Conservation (phyloP, 2,329 filamentous ascomycete species). For the Aspergillus melleus region DNA sequence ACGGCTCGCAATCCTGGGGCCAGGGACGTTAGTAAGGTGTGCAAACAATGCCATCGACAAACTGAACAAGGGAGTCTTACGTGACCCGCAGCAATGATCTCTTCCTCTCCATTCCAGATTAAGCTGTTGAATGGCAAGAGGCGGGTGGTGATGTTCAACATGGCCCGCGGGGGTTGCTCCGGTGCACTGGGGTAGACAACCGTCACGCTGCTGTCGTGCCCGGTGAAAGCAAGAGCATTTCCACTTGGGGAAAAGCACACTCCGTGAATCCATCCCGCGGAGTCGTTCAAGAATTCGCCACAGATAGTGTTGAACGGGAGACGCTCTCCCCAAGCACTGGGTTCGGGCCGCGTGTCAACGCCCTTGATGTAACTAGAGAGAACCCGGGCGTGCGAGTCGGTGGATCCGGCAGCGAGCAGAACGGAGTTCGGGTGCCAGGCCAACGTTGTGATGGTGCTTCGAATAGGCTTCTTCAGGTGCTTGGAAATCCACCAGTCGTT, state of each 20-base stretch:
- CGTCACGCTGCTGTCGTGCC: constrained; percentile 94
- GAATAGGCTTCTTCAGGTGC: constrained; percentile 98
- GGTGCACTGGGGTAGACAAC: constrained; percentile 91
- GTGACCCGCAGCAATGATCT: constrained; percentile 94
- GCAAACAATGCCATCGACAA: neutral
- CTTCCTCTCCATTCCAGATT: constrained; percentile 86
- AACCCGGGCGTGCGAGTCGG: constrained; percentile 92
- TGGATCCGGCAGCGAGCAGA: constrained; percentile 90
- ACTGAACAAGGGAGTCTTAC: constrained; percentile 42
- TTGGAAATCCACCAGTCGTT: constrained; percentile 99
- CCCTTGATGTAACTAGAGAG: constrained; percentile 97
- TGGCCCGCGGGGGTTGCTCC: constrained; percentile 85
- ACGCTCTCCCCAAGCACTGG: constrained; percentile 89
- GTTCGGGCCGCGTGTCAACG: constrained; percentile 79
- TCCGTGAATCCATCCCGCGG: constrained; percentile 93
- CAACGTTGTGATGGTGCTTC: constrained; percentile 92
- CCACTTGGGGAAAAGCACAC: constrained; percentile 91
- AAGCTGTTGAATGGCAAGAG: constrained; percentile 89
- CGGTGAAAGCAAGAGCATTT: constrained; percentile 87
- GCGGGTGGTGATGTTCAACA: constrained; percentile 86
- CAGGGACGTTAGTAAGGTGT: constrained; percentile 6
- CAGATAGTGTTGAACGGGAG: constrained; percentile 98
- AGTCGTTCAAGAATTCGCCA: constrained; percentile 93
- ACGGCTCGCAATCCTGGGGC: constrained; percentile 71
- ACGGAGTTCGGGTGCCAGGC: constrained; percentile 98